Percentiles rank a stretch among this genome's conserved stretches.
Conservation (phyloP, 352 stramenopile species). For the Pythium phragmitis region DNA sequence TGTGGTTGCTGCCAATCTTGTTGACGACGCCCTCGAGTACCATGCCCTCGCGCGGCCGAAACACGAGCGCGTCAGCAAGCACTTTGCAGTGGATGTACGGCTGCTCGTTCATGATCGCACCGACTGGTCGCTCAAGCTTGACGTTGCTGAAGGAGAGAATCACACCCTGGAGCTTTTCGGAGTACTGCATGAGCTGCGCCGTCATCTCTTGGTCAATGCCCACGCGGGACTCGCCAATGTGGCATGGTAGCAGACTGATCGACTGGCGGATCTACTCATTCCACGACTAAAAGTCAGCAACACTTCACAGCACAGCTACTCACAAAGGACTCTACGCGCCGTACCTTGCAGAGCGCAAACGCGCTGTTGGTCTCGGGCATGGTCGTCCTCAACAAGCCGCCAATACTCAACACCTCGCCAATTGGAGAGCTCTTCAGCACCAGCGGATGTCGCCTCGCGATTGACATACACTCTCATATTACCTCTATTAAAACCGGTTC, state of each 20-base stretch:
- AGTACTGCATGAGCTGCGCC: conserved; percentile 77
- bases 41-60: conserved; percentile 69
- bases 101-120: conserved; percentile 83
- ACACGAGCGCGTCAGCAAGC: conserved; percentile 66
- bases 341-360: conserved; percentile 63
- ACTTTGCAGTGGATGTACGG: conserved; percentile 84
- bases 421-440: conserved; percentile 19
- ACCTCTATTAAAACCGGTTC: conserved; percentile 18
- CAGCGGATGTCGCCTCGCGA: conserved; percentile 26
- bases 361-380: conserved; percentile 30
- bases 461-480: neutral
- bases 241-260: conserved; percentile 73
- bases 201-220: conserved; percentile 80
- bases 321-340: neutral
- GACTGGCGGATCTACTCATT: conserved; percentile 48
- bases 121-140: conserved; percentile 49
- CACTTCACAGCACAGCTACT: neutral
- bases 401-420: conserved; percentile 1
- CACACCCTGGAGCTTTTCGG: conserved; percentile 67
- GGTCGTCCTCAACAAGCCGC: conserved; percentile 3
- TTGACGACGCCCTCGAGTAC: conserved; percentile 60
- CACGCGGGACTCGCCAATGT: conserved; percentile 59
- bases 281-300: neutral
- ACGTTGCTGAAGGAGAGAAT: conserved; percentile 75
- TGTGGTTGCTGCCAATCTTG: conserved; percentile 87